Evolutionary conservation across 176 grass and related monocot species (phyloP).

Genomic region (Zizania latifolia): DNA sequence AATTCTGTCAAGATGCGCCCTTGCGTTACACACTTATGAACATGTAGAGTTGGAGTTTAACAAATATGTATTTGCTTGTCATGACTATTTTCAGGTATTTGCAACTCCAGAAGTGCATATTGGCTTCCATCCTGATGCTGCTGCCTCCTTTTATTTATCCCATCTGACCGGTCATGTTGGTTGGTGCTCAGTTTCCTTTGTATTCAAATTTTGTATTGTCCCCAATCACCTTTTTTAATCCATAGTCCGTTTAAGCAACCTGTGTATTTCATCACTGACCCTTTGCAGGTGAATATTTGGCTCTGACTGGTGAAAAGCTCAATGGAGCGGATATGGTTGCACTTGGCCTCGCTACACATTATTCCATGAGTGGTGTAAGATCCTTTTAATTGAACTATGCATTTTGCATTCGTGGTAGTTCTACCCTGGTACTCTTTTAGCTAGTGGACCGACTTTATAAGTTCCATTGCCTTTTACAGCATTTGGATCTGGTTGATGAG

Average conservation of each 20-base stretch:
- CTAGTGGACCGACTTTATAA: neutral
- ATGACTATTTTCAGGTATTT: slow-evolving; percentile 58
- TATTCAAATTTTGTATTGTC: neutral
- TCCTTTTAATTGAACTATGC: slow-evolving; percentile 6
- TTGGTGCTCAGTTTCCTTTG: slow-evolving; percentile 22
- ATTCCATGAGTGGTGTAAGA: slow-evolving; percentile 58
- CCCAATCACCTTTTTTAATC: neutral
- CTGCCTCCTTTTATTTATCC: slow-evolving; percentile 90
- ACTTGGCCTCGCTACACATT: slow-evolving; percentile 95
- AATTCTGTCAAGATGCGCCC: neutral
- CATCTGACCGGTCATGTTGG: slow-evolving; percentile 95
- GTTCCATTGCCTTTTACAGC: slow-evolving; percentile 33
- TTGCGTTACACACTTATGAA: neutral
- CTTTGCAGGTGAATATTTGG: slow-evolving; percentile 80
- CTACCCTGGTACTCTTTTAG: neutral
- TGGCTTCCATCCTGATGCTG: slow-evolving; percentile 95
- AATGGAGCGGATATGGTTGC: slow-evolving; percentile 87
- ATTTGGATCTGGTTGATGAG: slow-evolving; percentile 66
- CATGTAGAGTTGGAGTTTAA: neutral
- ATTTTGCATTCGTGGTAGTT: slow-evolving; percentile 5
- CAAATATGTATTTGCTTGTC: neutral
- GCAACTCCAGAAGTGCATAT: slow-evolving; percentile 94
- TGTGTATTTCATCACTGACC: slow-evolving; percentile 1
- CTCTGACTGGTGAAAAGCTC: slow-evolving; percentile 81
- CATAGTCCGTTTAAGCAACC: neutral